A percentile compares a stretch with the other conserved stretches of the same genome.
Evolutionary conservation across 2,329 filamentous ascomycete species (phyloP).

Genomic region (Berkeleyomyces basicola): DNA sequence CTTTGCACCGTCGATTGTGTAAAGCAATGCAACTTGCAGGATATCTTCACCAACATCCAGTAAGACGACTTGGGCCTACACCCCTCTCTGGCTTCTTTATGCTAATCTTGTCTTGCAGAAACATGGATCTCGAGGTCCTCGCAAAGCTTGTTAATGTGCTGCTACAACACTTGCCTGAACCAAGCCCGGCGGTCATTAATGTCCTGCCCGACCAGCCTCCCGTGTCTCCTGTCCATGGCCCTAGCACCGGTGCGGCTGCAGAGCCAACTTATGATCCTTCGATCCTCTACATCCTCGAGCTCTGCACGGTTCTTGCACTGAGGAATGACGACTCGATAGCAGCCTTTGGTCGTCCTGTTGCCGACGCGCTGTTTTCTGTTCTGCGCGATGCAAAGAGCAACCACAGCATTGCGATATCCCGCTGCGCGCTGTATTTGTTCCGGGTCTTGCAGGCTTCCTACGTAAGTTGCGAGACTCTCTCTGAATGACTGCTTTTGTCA

Average conservation of each 20-base stretch:
- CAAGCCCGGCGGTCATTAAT: conserved; percentile 60
- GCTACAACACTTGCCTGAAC: conserved; percentile 72
- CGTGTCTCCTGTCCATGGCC: conserved; percentile 41
- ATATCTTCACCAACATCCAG: conserved; percentile 70
- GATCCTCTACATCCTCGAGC: conserved; percentile 77
- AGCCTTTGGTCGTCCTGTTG: conserved; percentile 60
- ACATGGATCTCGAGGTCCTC: conserved; percentile 42
- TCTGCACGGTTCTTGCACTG: conserved; percentile 68
- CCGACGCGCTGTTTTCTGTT: conserved; percentile 63
- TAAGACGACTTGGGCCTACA: conserved; percentile 26
- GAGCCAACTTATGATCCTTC: conserved; percentile 65
- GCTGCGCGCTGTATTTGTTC: conserved; percentile 75
- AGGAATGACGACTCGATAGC: conserved; percentile 58
- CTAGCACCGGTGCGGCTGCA: conserved; percentile 31
- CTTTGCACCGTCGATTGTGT: conserved; percentile 89
- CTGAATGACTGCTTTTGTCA: neutral
- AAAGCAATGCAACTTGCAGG: conserved; percentile 69
- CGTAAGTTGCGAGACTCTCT: conserved; percentile 34
- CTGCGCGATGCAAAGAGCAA: conserved; percentile 64
- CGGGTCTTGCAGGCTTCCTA: conserved; percentile 70
- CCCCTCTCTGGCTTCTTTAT: neutral
- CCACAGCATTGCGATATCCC: conserved; percentile 69
- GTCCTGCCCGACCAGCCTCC: conserved; percentile 74
- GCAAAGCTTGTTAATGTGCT: conserved; percentile 44
- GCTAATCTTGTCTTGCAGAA: conserved; percentile 24